These are phyloP conservation scores for Dactylorhiza incarnata DNA, from an alignment of 106 monocot genomes.

Conservation along the genomic window DNA sequence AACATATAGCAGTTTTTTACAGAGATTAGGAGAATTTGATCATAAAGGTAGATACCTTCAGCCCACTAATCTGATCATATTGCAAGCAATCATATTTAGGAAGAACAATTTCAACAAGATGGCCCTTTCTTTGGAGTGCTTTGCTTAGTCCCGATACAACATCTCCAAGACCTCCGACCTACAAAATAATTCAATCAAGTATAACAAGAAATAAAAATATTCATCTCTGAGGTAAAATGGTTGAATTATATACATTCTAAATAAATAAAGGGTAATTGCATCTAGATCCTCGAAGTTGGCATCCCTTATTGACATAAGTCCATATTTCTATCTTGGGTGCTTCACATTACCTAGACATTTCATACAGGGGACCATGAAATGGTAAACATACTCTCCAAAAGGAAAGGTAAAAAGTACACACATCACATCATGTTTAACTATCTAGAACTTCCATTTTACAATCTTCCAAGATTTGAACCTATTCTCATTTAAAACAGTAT, in stretches of 20 bases:
- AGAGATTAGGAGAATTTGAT: neutral
- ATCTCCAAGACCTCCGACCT: constrained; percentile 97
- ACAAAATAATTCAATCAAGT: constrained; percentile 4
- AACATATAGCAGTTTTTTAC: neutral
- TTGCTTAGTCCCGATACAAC: constrained; percentile 88
- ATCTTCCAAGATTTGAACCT: neutral
- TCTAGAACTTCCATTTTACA: neutral
- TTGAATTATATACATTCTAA: neutral
- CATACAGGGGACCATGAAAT: neutral
- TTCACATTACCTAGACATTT: neutral
- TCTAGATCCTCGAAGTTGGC: neutral
- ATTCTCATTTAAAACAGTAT: neutral
- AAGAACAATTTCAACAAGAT: constrained; percentile 84
- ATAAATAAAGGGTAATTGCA: neutral
- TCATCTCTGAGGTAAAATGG: neutral
- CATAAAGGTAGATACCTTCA: constrained; percentile 41
- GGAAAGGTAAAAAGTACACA: neutral
- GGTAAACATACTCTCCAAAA: neutral
- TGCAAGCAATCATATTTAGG: constrained; percentile 97
- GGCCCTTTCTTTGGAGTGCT: constrained; percentile 79
- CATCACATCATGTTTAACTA: neutral
- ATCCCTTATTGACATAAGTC: neutral
- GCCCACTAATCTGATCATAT: constrained; percentile 32
- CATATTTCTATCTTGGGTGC: neutral
- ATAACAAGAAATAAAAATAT: constrained; percentile 5